Percentiles rank a stretch among this genome's conserved stretches.
Conservation (phyloP, 1,284 basidiomycete species). For the Rhizoctonia solani region DNA sequence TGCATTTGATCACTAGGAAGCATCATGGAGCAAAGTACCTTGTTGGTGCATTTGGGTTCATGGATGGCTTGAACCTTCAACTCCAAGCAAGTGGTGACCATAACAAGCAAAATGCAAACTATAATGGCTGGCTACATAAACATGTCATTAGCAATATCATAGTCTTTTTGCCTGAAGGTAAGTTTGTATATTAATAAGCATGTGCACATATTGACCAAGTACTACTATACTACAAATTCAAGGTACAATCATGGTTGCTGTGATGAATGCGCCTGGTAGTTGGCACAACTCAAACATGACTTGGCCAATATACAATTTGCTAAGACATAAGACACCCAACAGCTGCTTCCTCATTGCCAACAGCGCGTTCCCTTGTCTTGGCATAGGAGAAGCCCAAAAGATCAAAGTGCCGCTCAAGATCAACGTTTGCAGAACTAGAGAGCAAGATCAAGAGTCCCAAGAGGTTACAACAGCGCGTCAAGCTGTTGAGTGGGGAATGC, state of each 20-base stretch:
- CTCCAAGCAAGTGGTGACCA: conserved; percentile 44
- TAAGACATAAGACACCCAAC: background rate
- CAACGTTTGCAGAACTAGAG: conserved; percentile 44
- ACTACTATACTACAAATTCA: background rate
- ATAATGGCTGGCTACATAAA: conserved; percentile 50
- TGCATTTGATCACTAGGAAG: background rate
- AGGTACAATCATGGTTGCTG: background rate
- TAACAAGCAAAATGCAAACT: conserved; percentile 55
- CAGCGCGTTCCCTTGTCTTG: conserved; percentile 51
- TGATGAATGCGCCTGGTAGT: background rate
- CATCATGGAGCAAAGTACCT: background rate
- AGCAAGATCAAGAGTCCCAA: conserved; percentile 44
- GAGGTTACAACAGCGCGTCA: conserved; percentile 50
- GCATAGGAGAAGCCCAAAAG: conserved; percentile 42
- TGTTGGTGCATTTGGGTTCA: conserved; percentile 36
- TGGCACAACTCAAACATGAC: background rate
- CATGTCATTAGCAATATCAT: conserved; percentile 47
- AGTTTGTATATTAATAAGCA: background rate
- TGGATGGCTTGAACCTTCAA: conserved; percentile 45
- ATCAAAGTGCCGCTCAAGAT: conserved; percentile 51
- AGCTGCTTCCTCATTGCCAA: conserved; percentile 49
- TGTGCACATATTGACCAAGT: background rate
- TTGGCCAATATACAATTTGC: background rate
- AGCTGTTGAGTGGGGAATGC: conserved; percentile 55
- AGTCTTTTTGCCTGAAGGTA: background rate